Conservation (phyloP, 805 yeast genomes). For the Saccharomyces eubayanus region DNA sequence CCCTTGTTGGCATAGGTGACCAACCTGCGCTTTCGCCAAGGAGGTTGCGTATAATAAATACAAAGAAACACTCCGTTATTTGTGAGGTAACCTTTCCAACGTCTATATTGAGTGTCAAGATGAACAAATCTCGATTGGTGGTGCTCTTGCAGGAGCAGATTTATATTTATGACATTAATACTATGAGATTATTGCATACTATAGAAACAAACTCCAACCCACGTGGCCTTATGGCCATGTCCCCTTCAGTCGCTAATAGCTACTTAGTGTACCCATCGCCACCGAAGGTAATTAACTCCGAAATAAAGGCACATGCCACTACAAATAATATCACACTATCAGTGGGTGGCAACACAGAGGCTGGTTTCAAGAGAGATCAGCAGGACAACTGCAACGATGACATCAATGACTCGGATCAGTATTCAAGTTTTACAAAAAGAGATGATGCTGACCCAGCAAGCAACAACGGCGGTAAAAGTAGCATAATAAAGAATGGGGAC, state of each 20-base stretch:
- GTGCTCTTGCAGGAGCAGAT: slow-evolving; percentile 58
- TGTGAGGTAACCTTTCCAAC: slow-evolving; percentile 70
- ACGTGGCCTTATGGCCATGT: slow-evolving; percentile 54
- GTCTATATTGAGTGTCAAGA: slow-evolving; percentile 48
- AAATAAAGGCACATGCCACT: slow-evolving; percentile 24
- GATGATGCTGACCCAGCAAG: slow-evolving; percentile 3
- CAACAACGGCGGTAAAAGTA: slow-evolving; percentile 1
- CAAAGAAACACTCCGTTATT: slow-evolving; percentile 51
- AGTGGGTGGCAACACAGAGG: slow-evolving; percentile 1
- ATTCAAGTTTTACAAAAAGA: slow-evolving; percentile 9
- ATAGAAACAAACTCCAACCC: slow-evolving; percentile 42
- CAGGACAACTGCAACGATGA: slow-evolving; percentile 34
- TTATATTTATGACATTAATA: slow-evolving; percentile 63
- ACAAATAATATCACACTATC: slow-evolving; percentile 24
- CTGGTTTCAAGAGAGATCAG: background rate
- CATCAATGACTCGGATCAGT: slow-evolving; percentile 8
- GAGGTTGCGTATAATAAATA: slow-evolving; percentile 71
- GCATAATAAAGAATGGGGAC: slow-evolving; percentile 44
- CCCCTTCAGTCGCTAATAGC: slow-evolving; percentile 43
- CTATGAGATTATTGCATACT: slow-evolving; percentile 54
- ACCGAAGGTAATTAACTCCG: slow-evolving; percentile 42
- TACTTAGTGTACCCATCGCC: slow-evolving; percentile 71
- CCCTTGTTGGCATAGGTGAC: slow-evolving; percentile 66
- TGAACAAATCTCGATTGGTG: slow-evolving; percentile 57
- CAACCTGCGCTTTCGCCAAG: slow-evolving; percentile 67